A percentile compares a stretch with the other conserved stretches of the same genome.
phyloP scores from a whole-genome alignment of 306 rosid genomes.

The Sindora glabra region DNA sequence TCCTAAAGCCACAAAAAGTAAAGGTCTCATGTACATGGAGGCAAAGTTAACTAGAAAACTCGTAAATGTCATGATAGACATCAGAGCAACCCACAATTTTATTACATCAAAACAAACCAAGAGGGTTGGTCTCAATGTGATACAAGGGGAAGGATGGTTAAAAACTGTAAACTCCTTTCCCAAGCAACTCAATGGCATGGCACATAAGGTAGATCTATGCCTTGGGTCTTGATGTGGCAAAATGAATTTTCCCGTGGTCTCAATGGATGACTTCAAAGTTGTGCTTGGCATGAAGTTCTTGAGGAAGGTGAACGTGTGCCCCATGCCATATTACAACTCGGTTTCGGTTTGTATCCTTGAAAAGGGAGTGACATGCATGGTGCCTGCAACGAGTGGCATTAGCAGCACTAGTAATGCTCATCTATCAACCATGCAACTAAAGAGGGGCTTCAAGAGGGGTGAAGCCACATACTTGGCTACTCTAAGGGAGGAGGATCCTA shows the following conservation, averaged over 20 bases:
- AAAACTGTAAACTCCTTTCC: not conserved
- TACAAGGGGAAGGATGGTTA: not conserved
- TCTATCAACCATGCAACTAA: not conserved
- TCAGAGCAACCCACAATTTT: not conserved
- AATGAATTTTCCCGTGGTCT: not conserved
- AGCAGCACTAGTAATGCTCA: not conserved
- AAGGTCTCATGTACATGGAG: too few species aligned
- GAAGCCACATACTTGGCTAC: not conserved
- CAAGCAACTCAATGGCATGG: not conserved
- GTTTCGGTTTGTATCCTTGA: not conserved
- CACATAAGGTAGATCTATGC: not conserved
- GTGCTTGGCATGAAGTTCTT: not conserved
- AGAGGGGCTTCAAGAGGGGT: not conserved
- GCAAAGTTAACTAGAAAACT: too few species aligned
- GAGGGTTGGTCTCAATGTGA: not conserved
- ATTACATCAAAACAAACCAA: not conserved
- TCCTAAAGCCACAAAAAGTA: too few species aligned
- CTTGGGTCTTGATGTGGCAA: not conserved
- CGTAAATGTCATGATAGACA: not conserved
- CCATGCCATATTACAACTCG: not conserved
- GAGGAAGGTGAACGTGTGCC: not conserved
- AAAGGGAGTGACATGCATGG: not conserved
- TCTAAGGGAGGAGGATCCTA: too few species aligned
- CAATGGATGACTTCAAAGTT: not conserved
- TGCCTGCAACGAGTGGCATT: too few species aligned